phyloP scores from a whole-genome alignment of 805 yeast genomes.

The Komagataella pastoris region DNA sequence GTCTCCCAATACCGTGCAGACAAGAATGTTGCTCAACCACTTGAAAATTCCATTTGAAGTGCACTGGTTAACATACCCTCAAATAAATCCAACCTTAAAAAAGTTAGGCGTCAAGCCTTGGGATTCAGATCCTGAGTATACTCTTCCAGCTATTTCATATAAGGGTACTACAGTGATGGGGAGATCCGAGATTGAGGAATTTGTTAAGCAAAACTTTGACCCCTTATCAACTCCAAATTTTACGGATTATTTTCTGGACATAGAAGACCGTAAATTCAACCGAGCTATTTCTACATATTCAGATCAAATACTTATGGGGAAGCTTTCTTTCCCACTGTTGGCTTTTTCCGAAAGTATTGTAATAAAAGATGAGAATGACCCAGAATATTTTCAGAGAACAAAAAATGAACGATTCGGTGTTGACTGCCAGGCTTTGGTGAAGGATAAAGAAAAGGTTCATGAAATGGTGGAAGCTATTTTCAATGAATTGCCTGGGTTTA shows the following conservation, averaged over 20 bases:
- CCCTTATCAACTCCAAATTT: neutral
- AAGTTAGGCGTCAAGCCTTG: neutral
- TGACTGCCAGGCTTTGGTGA: constrained; percentile 1
- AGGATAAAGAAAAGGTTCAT: neutral
- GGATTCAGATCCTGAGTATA: neutral
- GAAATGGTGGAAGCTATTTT: neutral
- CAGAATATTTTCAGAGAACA: neutral
- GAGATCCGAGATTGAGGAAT: constrained; percentile 1
- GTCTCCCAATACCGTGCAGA: constrained; percentile 1
- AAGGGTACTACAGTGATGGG: constrained; percentile 1
- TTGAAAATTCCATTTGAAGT: constrained; percentile 1
- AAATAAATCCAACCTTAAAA: neutral
- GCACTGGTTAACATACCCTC: constrained; percentile 1
- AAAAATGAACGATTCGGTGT: neutral
- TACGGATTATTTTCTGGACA: neutral
- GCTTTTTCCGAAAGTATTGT: constrained; percentile 1
- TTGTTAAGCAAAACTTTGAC: neutral
- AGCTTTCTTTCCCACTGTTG: neutral
- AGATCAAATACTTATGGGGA: neutral
- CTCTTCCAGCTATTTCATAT: constrained; percentile 1
- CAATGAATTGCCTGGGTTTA: neutral
- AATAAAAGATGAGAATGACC: neutral
- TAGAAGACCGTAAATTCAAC: neutral
- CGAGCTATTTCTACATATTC: neutral
- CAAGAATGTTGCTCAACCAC: constrained; percentile 1